Evolutionary conservation across 352 stramenopile genomes (phyloP), one percentile per base, ranked within the genome.

Genomic region (Phytophthora crassamura): DNA sequence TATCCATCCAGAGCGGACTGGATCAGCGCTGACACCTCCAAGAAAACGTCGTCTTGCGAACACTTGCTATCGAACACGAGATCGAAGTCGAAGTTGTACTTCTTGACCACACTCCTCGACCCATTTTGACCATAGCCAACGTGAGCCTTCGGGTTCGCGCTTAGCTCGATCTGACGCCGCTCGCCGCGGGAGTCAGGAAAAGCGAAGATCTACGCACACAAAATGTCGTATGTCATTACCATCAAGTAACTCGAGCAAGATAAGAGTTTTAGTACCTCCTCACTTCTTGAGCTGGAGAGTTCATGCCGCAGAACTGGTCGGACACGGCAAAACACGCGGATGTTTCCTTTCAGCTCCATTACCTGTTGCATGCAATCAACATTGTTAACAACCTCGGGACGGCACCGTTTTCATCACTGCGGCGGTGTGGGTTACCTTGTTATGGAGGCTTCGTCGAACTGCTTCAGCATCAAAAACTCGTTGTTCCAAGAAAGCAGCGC

Each of bases 341-440:
- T 98, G 68, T 98, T 99, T 18, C 97, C 97, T 74, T 97, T 98
- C 4, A 99, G 70, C 65, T 99, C 92, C 89, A 99, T 98, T 4
- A 98, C 89, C 85, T 93, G 57, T 28, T 38, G 15, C 35, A 34
- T 7, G 14, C 18, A 70, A 54, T 8, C 63, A 20, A 15, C 42
- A 15, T 40, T 22, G 22, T 67, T 18, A 40, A 12, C 45, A 20
- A 42, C 48, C 2, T 35, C 35, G 22, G 11, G 7, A 33, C 9
- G 2, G 2, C 5, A 7, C 7, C 2, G 8, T 38, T n/a, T 18
- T 9, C 32, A 53, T 35, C 36, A 40, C 16, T 20, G 1, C 9
- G 12, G 2, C 38, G 4, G 7, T 5, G 3, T 20, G 0, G 20
- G 40, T 15, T 73, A 89, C 84, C 80, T 96, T 91, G 81, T 96